Evolutionary conservation across 2,329 filamentous ascomycete genomes (phyloP).

Genomic region (Sporothrix dimorphospora): DNA sequence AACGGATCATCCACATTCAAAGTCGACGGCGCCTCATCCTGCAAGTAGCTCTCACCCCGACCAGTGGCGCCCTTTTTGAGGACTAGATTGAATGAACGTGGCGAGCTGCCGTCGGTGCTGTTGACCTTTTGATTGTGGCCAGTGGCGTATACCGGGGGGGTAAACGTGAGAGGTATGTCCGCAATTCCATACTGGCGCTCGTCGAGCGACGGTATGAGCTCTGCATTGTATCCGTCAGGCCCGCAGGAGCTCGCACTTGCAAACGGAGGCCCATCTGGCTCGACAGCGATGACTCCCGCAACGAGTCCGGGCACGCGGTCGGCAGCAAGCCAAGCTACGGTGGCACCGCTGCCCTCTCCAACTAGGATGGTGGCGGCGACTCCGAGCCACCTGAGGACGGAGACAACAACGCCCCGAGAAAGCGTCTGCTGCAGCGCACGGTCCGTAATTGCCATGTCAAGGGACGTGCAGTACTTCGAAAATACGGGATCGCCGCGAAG

Average conservation of each 20-base stretch:
- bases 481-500: conserved; percentile 51
- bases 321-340: conserved; percentile 51
- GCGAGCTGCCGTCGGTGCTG: not conserved
- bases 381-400: conserved; percentile 28
- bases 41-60: conserved; percentile 32
- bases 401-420: conserved; percentile 29
- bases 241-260: not conserved
- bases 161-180: conserved; percentile 45
- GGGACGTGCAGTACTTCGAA: conserved; percentile 50
- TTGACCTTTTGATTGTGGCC: not conserved
- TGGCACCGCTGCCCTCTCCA: conserved; percentile 54
- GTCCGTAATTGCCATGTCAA: conserved; percentile 43
- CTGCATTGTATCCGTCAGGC: not conserved
- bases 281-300: conserved; percentile 53
- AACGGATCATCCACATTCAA: not conserved
- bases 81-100: conserved; percentile 8
- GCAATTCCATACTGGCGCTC: conserved; percentile 31
- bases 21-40: conserved; percentile 16
- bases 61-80: conserved; percentile 16
- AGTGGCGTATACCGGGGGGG: conserved; percentile 40
- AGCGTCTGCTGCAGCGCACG: conserved; percentile 39
- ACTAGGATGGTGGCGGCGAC: conserved; percentile 46
- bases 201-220: not conserved
- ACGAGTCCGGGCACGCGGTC: conserved; percentile 54
- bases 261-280: conserved; percentile 58